Evolutionary conservation across 768 basidiomycete genomes (phyloP), one percentile per base, ranked within the genome.

Genomic region (Russula compacta): DNA sequence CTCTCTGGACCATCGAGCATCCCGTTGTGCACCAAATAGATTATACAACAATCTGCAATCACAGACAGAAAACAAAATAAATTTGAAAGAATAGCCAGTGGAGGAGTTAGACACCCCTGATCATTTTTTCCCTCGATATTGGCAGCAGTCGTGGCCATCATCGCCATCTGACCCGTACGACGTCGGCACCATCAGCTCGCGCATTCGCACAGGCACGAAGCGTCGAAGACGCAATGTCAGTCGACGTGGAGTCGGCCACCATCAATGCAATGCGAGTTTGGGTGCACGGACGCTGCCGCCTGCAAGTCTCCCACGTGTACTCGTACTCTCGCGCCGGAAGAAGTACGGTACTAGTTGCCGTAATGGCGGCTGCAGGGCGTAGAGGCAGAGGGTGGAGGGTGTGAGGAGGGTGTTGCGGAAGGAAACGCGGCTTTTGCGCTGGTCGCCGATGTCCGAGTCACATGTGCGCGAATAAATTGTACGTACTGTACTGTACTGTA

Each of bases 391-490:
- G n/a, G n/a, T n/a, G n/a, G n/a, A n/a, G 2, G 87, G 86, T 0
- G 81, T 74, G 51, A 92, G 79, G 55, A 94, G 81, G 0, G 82
- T 74, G 69, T 83, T 84, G 40, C 94, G 77, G 17, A 94, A n/a
- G n/a, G 80, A 74, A 93, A 94, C 4, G 82, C 79, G 0, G 81
- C 77, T n/a, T 70, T 95, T 95, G 56, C 91, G 80, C 19, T 92
- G 85, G 55, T 94, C 82, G 40, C 74, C 72, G 32, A 90, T 85
- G 64, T 88, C 83, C 6, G 91, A 84, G 72, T 95, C 93, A 89
- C 51, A 24, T 14, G 19, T 46, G 29, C n/a, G n/a, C 12, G 53
- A 43, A 19, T 53, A 8, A n/a, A n/a, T n/a, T 36, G 8, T 6
- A 17, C 5, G 4, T 42, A n/a, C n/a, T n/a, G n/a, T n/a, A n/a